These are phyloP conservation scores for Stylosanthes scabra DNA, from an alignment of 331 rosid genomes.

Conservation along the genomic window DNA sequence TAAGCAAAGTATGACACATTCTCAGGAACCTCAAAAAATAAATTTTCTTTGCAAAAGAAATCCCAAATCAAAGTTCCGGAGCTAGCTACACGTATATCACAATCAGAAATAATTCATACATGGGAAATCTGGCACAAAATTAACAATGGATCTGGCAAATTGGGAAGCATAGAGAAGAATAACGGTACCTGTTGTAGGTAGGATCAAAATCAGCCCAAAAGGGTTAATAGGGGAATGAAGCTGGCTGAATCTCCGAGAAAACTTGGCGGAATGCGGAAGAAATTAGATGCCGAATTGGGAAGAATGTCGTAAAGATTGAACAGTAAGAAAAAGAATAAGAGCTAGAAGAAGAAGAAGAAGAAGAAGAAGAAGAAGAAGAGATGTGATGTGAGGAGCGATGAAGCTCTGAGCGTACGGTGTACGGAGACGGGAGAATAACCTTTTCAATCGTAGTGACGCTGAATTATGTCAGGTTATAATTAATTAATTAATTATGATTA, in stretches of 20 bases:
- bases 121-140: background rate
- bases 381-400: background rate
- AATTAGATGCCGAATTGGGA: slow-evolving; percentile 30
- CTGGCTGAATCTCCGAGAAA: too few species aligned
- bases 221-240: background rate
- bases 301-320: slow-evolving; percentile 16
- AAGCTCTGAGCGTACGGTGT: background rate
- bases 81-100: slow-evolving; percentile 10
- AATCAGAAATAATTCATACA: background rate
- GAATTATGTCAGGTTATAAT: background rate
- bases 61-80: slow-evolving; percentile 10
- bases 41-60: background rate
- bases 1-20: slow-evolving; percentile 13
- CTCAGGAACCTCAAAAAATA: background rate
- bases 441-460: slow-evolving; percentile 44
- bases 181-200: slow-evolving; percentile 49
- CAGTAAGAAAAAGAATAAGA: slow-evolving; percentile 5
- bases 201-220: background rate
- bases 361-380: too few species aligned
- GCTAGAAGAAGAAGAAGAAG: background rate
- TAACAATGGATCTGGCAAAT: slow-evolving; percentile 39
- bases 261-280: slow-evolving; percentile 7
- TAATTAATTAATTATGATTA: background rate
- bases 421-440: slow-evolving; percentile 1
- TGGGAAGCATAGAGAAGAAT: background rate